Evolutionary conservation across 345 rosid genomes (phyloP), one percentile per base, ranked within the genome.

Genomic region (Nasturtium officinale): DNA sequence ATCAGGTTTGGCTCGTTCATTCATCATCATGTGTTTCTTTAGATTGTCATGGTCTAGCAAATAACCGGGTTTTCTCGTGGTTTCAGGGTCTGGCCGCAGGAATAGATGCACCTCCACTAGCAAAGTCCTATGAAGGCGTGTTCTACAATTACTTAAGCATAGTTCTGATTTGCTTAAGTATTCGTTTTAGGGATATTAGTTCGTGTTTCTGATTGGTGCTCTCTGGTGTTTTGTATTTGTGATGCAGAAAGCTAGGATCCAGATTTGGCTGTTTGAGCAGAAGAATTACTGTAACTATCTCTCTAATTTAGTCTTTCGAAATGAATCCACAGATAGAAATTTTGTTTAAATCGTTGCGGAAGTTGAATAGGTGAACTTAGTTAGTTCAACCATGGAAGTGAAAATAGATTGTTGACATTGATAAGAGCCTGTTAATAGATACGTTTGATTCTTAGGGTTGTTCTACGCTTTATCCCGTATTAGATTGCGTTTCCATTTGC

Each of bases 261-360:
- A 91, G 90, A 91, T 95, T 82, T 95, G 98, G 98, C 87, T 95
- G 3, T 95, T 88, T 69, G 99, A 91, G 84, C 98, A 91, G 98
- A 62, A 76, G 82, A 64, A 79, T 79, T 1, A 79, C 78, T 57
- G 82, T 79, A 13, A 79, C 53, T n/a, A n/a, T n/a, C n/a, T n/a
- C n/a, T 40, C 1, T 9, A 25, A n/a, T 25, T 7, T 43, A 43
- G 37, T 25, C 25, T 38, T 38, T 37, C 9, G 32, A 29, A 26
- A 26, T 0, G 32, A 29, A 5, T 4, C 32, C 32, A 26, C 29
- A 26, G 29, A 26, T 26, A 2, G 29, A 5, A 26, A 0, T 26
- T 29, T 29, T 29, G 42, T 35, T 35, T 11, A 26, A 15, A 16
- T 0, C 15, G 33, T 62, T 62, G 37, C 15, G 37, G 40, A 15